Conservation (phyloP, 2,329 filamentous ascomycete genomes). For the Exophiala spinifera region DNA sequence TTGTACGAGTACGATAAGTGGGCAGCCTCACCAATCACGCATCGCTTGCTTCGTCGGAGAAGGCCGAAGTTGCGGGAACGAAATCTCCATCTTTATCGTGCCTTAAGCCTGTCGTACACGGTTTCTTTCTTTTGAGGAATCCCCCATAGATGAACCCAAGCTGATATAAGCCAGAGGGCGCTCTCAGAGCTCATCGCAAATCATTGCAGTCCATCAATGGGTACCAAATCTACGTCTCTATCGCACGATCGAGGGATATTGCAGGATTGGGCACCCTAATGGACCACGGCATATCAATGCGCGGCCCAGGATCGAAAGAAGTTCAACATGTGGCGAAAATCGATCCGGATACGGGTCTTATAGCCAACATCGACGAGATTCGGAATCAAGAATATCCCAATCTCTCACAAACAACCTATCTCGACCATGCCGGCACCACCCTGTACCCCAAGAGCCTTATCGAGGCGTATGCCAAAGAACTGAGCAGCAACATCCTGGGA, state of each 20-base stretch:
- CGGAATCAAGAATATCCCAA: constrained; percentile 48
- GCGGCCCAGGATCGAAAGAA: not conserved
- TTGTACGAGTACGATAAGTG: constrained; percentile 10
- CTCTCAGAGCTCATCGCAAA: constrained; percentile 1
- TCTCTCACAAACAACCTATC: constrained; percentile 64
- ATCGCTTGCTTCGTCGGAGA: constrained; percentile 8
- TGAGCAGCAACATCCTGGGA: constrained; percentile 75
- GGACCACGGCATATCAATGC: not conserved
- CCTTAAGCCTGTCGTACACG: no score
- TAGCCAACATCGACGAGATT: constrained; percentile 47
- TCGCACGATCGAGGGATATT: constrained; percentile 10
- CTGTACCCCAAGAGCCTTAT: constrained; percentile 76
- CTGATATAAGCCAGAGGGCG: constrained; percentile 2
- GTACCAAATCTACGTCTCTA: not conserved
- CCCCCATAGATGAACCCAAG: constrained; percentile 12
- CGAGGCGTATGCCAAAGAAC: constrained; percentile 72
- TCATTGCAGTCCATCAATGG: constrained; percentile 14
- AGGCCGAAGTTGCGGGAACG: constrained; percentile 3
- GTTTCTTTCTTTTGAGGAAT: no score
- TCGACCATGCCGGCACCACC: constrained; percentile 95
- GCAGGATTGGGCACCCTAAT: constrained; percentile 22
- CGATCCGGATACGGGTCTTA: constrained; percentile 34
- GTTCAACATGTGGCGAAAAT: constrained; percentile 8
- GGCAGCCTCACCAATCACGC: constrained; percentile 15
- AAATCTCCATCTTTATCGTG: not conserved